phyloP scores from a whole-genome alignment of 768 basidiomycete species.

The Suillus occidentalis region DNA sequence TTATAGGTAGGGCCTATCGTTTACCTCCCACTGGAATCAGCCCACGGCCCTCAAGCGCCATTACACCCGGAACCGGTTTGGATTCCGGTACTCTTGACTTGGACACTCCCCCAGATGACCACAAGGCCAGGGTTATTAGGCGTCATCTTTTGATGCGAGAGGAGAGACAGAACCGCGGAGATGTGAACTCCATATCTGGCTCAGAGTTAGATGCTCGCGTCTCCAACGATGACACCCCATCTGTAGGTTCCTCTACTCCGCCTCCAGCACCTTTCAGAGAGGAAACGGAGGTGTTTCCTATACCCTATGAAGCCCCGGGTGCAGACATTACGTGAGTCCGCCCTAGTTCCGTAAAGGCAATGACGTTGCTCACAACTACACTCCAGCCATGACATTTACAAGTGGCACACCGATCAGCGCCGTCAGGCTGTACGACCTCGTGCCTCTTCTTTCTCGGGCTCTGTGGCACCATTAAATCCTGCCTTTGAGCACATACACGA shows the following conservation, averaged over 20 bases:
- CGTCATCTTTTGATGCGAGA: constrained; percentile 79
- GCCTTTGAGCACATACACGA: constrained; percentile 92
- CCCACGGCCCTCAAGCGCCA: constrained; percentile 33
- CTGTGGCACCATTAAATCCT: constrained; percentile 56
- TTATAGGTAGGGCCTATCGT: constrained; percentile 18
- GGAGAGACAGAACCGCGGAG: constrained; percentile 41
- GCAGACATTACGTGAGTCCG: constrained; percentile 87
- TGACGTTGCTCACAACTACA: constrained; percentile 11
- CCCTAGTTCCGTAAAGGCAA: background rate
- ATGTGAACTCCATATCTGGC: constrained; percentile 20
- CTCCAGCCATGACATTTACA: constrained; percentile 87
- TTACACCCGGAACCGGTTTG: constrained; percentile 30
- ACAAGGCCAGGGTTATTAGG: constrained; percentile 79
- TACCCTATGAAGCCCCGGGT: constrained; percentile 83
- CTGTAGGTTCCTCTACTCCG: constrained; percentile 26
- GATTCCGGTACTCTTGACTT: constrained; percentile 37
- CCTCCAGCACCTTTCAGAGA: constrained; percentile 36
- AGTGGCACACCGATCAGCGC: constrained; percentile 82
- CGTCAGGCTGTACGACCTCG: constrained; percentile 62
- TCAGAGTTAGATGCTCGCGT: constrained; percentile 27
- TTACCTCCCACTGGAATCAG: constrained; percentile 38
- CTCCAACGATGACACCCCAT: constrained; percentile 15
- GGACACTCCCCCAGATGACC: constrained; percentile 72
- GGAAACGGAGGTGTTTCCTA: constrained; percentile 75
- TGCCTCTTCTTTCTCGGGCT: constrained; percentile 67